These are phyloP conservation scores for Furcasterigmium sp. DNA, from an alignment of 2,329 filamentous ascomycete species.

Conservation along the genomic window DNA sequence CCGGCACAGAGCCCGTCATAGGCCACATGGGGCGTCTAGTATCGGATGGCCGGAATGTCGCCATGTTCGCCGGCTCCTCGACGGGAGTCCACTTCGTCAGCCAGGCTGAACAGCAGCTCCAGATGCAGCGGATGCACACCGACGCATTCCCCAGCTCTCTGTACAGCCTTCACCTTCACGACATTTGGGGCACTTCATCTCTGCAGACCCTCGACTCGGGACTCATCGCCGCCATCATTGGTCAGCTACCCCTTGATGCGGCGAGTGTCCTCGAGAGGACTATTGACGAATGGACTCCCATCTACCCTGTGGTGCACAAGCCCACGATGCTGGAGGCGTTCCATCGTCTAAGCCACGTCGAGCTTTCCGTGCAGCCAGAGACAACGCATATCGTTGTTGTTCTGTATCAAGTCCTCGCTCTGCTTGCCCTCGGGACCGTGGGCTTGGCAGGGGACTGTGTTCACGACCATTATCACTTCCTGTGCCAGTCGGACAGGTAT, in stretches of 20 bases:
- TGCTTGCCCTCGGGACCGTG: conserved; percentile 15
- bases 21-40: conserved; percentile 20
- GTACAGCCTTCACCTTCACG: conserved; percentile 16
- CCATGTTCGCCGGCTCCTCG: conserved; percentile 18
- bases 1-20: conserved; percentile 10
- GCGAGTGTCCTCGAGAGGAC: conserved; percentile 10
- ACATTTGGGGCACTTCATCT: conserved; percentile 11
- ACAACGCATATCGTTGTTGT: conserved; percentile 3
- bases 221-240: conserved; percentile 5
- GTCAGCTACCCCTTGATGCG: conserved; percentile 10
- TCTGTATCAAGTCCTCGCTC: conserved; percentile 12
- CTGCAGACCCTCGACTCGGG: not conserved
- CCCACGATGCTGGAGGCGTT: conserved; percentile 11
- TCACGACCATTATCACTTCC: conserved; percentile 13
- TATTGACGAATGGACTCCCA: conserved; percentile 12
- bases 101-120: conserved; percentile 18
- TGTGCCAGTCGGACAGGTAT: conserved; percentile 15
- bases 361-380: too few species aligned
- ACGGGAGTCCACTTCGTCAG: conserved; percentile 20
- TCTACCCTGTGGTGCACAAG: conserved; percentile 14
- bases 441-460: conserved; percentile 11
- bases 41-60: conserved; percentile 12
- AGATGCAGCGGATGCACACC: conserved; percentile 16
- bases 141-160: conserved; percentile 17
- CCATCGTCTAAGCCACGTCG: too few species aligned